phyloP scores from a whole-genome alignment of 768 basidiomycete species.

The Strobilomyces dryophilus region DNA sequence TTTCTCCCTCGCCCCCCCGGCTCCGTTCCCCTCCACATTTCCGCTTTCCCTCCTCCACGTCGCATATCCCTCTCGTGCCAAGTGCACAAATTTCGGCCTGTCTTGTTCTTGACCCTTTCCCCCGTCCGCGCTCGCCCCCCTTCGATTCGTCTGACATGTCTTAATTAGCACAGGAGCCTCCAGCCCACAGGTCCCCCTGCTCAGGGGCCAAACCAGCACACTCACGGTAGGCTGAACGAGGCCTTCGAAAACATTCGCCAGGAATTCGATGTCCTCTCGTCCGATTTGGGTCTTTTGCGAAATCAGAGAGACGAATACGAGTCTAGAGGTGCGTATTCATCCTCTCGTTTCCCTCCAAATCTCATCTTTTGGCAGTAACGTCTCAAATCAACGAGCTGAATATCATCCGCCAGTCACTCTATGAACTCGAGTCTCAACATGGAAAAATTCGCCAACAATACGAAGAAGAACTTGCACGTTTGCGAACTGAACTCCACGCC shows the following conservation, averaged over 20 bases:
- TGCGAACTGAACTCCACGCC: slow-evolving; percentile 64
- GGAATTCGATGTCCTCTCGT: slow-evolving; percentile 76
- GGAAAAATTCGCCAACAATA: slow-evolving; percentile 81
- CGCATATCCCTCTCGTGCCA: neutral
- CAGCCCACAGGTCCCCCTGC: slow-evolving; percentile 48
- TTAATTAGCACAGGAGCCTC: slow-evolving; percentile 46
- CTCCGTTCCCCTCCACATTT: neutral
- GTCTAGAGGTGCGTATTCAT: slow-evolving; percentile 56
- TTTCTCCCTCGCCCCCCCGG: neutral
- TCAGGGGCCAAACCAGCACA: slow-evolving; percentile 38
- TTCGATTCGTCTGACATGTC: slow-evolving; percentile 15
- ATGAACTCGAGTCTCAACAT: slow-evolving; percentile 89
- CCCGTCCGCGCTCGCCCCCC: neutral
- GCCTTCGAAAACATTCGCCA: slow-evolving; percentile 76
- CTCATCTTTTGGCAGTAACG: slow-evolving; percentile 45
- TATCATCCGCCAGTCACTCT: slow-evolving; percentile 83
- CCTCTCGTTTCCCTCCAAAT: neutral
- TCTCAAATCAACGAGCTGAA: slow-evolving; percentile 88
- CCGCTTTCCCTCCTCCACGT: neutral
- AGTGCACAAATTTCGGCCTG: slow-evolving; percentile 22
- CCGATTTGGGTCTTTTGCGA: slow-evolving; percentile 64
- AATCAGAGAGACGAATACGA: slow-evolving; percentile 88
- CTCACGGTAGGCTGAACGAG: slow-evolving; percentile 58
- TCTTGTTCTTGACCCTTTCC: slow-evolving; percentile 3
- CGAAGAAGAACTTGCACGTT: slow-evolving; percentile 75